Base-by-base conservation (phyloP, 768 basidiomycete genomes). In the Lactarius sp. region DNA sequence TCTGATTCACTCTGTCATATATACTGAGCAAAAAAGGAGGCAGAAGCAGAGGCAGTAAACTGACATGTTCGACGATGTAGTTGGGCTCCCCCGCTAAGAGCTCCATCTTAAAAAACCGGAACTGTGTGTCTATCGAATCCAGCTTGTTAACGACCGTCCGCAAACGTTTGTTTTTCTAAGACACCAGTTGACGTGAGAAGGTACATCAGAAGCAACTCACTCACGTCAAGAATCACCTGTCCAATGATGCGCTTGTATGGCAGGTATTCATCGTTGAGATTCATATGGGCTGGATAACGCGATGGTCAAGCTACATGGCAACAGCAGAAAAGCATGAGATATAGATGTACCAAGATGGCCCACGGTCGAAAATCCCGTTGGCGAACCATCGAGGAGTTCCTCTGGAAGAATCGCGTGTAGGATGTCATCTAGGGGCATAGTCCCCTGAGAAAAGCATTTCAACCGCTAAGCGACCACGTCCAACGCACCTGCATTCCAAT, bases 21-120 rank as follows among this genome's bases (percentile, higher is more conserved):
- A 53, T 49, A 54, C 27, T 66, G 37, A 20, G 54, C 39, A 16
- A 33, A 12, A 14, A 20, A 5, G 20, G 20, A 69, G 36, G 9
- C 9, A 49, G 16, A 7, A 2, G 31, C 6, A 42, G 46, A 7
- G 8, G 50, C 18, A 14, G 34, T 10, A 31, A n/a, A 76, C 87
- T 62, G 69, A 96, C 96, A 75, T 93, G 90, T 69, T 90, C 84
- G 6, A 98, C 94, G 27, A 94, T 69, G 72, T 87, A 94, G 70
- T 97, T 81, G 1, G 86, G 82, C 62, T 95, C 89, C 1, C 97
- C 97, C 0, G 96, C 97, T 46, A 99, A 78, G 6, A 98, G 78
- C 69, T 99, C 97, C 97, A 99, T 98, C 69, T 90, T 81, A 74
- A 99, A 99, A 67, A 94, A 88, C 20, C 97, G 86, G 73, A 94